Evolutionary conservation across 164 flowering plant species (phyloP).

Genomic region (Santalum album): DNA sequence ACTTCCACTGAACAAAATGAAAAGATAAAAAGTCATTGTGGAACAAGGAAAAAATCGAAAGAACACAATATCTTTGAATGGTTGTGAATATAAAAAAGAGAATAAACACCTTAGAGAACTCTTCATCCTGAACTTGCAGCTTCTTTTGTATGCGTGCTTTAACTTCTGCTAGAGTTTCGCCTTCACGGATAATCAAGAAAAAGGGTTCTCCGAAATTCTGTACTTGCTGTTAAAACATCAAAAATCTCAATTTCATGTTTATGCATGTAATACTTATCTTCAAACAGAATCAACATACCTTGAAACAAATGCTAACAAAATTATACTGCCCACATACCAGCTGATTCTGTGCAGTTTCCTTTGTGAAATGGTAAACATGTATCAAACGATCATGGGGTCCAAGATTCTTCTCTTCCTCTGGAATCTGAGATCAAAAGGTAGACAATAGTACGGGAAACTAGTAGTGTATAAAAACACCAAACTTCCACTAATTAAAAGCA

Average conservation of each 20-base stretch:
- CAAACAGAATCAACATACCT: too few relatives aligned
- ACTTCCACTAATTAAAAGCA: too few relatives aligned
- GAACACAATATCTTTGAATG: neutral
- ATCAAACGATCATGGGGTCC: constrained; percentile 86
- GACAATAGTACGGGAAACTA: too few relatives aligned
- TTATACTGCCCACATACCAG: constrained; percentile 45
- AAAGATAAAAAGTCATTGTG: neutral
- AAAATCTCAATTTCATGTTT: neutral
- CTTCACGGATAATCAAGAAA: constrained; percentile 86
- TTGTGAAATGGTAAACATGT: constrained; percentile 92
- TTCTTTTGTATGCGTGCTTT: constrained; percentile 84
- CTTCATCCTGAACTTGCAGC: constrained; percentile 87
- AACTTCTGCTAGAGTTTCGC: constrained; percentile 84
- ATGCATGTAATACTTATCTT: neutral
- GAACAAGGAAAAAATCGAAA: neutral
- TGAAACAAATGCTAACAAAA: too few relatives aligned
- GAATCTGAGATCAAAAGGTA: constrained; percentile 48
- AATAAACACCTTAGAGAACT: constrained; percentile 65
- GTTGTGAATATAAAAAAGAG: neutral
- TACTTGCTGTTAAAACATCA: constrained; percentile 54
- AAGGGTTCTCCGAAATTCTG: constrained; percentile 98
- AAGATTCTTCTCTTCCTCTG: constrained; percentile 95
- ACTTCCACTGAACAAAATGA: constrained; percentile 64
- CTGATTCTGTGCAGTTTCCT: constrained; percentile 79
- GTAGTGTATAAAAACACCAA: too few relatives aligned